A percentile compares a stretch with the other conserved stretches of the same genome.
phyloP scores from a whole-genome alignment of 2,329 filamentous ascomycete genomes.

The Calonectria henricotiae region DNA sequence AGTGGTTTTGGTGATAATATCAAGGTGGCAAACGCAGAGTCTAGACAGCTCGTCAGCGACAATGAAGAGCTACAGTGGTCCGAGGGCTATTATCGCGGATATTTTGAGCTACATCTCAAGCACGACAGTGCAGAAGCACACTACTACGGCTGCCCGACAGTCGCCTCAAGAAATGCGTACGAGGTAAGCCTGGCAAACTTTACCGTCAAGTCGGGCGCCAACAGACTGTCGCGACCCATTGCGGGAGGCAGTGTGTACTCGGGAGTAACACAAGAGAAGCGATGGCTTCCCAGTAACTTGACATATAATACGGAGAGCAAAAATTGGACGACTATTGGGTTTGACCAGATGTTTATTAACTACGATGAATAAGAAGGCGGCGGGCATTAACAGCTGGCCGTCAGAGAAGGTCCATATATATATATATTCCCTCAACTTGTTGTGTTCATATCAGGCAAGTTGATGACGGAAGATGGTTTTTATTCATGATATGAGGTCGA shows the following conservation, averaged over 20 bases:
- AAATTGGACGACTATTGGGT: slow-evolving; percentile 3
- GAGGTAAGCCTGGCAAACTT: slow-evolving; percentile 17
- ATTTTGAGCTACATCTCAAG: slow-evolving; percentile 14
- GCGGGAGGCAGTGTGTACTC: slow-evolving; percentile 1
- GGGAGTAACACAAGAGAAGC: slow-evolving; percentile 1
- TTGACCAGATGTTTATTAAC: slow-evolving; percentile 3
- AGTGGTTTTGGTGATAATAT: background rate
- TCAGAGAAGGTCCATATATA: no score
- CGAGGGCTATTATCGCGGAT: slow-evolving; percentile 14
- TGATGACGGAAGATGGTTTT: no score
- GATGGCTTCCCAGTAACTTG: slow-evolving; percentile 6
- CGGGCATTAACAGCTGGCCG: background rate
- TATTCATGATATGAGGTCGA: no score
- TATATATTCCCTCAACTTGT: no score
- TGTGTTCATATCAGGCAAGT: no score
- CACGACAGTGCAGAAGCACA: slow-evolving; percentile 10
- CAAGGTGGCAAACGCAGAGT: background rate
- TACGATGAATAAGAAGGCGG: background rate
- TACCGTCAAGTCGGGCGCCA: slow-evolving; percentile 6
- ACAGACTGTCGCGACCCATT: slow-evolving; percentile 4
- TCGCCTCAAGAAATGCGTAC: background rate
- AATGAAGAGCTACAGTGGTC: slow-evolving; percentile 9
- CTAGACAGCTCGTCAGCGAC: background rate
- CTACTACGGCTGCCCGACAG: slow-evolving; percentile 12
- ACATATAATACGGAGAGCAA: background rate